These are phyloP conservation scores for Kurtzmaniella quercitrusa DNA, from an alignment of 1,139 yeast genomes.

Conservation along the genomic window DNA sequence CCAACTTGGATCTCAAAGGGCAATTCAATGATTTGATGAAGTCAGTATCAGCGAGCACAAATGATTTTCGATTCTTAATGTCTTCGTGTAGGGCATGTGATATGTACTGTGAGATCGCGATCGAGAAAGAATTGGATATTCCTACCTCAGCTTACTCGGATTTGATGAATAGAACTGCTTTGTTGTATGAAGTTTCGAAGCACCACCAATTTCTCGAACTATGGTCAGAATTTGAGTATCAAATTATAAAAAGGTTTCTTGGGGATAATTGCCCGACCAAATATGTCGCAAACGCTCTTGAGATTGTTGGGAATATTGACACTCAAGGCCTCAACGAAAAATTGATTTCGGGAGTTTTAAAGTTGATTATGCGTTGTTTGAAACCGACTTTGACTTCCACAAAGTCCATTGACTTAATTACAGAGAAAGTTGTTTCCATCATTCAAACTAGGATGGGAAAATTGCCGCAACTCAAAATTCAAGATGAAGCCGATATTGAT, in stretches of 20 bases:
- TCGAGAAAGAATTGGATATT: conserved; percentile 12
- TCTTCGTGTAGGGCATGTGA: conserved; percentile 23
- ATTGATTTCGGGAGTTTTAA: neutral
- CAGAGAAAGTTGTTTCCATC: conserved; percentile 11
- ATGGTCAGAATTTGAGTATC: conserved; percentile 4
- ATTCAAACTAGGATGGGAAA: conserved; percentile 33
- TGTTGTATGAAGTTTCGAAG: conserved; percentile 2
- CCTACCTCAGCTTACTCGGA: conserved; percentile 20
- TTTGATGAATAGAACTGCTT: conserved; percentile 10
- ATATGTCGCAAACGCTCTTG: neutral
- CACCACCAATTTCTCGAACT: conserved; percentile 3
- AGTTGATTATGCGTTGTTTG: neutral
- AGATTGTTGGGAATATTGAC: neutral
- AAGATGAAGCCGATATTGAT: conserved; percentile 20
- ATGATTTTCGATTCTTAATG: conserved; percentile 24
- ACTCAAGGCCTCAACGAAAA: neutral
- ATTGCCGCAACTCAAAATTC: conserved; percentile 26
- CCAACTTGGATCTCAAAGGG: conserved; percentile 29
- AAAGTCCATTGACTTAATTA: neutral
- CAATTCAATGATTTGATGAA: conserved; percentile 26
- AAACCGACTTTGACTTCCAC: neutral
- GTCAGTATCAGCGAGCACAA: conserved; percentile 18
- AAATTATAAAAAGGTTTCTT: neutral
- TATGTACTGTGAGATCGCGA: conserved; percentile 19
- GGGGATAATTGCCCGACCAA: neutral